Percentiles rank a stretch among this genome's conserved stretches.
Conservation (phyloP, 805 yeast genomes). For the Teunomyces lycoperdinae region DNA sequence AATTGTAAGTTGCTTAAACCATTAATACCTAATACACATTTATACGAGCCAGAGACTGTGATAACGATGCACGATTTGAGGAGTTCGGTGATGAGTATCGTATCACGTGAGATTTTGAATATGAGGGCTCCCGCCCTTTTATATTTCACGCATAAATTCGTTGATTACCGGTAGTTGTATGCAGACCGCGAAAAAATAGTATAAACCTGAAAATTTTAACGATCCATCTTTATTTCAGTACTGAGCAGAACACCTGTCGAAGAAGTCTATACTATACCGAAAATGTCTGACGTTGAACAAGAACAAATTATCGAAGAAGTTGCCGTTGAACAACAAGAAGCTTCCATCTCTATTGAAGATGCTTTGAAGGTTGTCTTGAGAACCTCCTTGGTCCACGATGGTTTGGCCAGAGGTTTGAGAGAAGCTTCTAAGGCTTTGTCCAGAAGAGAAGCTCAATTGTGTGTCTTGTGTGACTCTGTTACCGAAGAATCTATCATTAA, state of each 20-base stretch:
- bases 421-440: slow-evolving; percentile 99
- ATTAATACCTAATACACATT: not conserved
- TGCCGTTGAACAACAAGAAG: slow-evolving; percentile 82
- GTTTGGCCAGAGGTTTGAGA: slow-evolving; percentile 99
- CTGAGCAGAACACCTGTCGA: slow-evolving; percentile 53
- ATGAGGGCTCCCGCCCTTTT: slow-evolving; percentile 17
- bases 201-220: slow-evolving; percentile 4
- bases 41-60: not conserved
- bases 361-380: slow-evolving; percentile 97
- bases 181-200: not conserved
- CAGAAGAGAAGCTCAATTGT: slow-evolving; percentile 95
- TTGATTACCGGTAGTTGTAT: not conserved
- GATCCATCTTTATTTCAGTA: slow-evolving; percentile 12
- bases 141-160: not conserved
- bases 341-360: slow-evolving; percentile 93
- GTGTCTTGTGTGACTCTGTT: slow-evolving; percentile 96
- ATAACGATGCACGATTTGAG: no score
- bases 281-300: slow-evolving; percentile 93
- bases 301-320: slow-evolving; percentile 78
- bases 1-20: slow-evolving; percentile 19
- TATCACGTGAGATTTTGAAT: not conserved
- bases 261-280: slow-evolving; percentile 55
- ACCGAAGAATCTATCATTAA: slow-evolving; percentile 96
- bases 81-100: not conserved
- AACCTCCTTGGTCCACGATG: slow-evolving; percentile 97